These are phyloP conservation scores for Gentiana dahurica DNA, from an alignment of 257 asterid species.

Conservation along the genomic window DNA sequence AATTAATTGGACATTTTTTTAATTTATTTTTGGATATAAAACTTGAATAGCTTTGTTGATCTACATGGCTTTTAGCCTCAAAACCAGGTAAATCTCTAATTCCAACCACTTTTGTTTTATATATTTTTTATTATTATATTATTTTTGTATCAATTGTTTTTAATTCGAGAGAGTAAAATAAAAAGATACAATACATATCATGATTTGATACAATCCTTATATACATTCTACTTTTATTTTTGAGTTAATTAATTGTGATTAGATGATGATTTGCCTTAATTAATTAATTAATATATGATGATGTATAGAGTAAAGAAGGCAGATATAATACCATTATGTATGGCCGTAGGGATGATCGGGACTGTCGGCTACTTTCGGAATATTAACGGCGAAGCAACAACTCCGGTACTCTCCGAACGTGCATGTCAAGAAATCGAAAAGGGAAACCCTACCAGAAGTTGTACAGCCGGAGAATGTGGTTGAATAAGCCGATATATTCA, in stretches of 20 bases:
- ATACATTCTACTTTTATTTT: too few species aligned
- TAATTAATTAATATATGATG: too few species aligned
- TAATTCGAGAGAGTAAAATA: background rate
- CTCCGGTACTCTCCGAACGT: slow-evolving; percentile 19
- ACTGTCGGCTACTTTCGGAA: slow-evolving; percentile 11
- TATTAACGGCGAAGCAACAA: slow-evolving; percentile 19
- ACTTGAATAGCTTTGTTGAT: background rate
- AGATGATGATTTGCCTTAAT: too few species aligned
- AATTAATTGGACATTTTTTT: too few species aligned
- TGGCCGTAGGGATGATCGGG: slow-evolving; percentile 49
- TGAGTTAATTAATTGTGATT: too few species aligned
- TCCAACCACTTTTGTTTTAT: background rate
- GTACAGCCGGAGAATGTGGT: slow-evolving; percentile 25
- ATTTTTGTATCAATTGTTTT: slow-evolving; percentile 12
- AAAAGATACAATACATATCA: too few species aligned
- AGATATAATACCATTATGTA: slow-evolving; percentile 31
- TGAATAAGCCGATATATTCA: slow-evolving; percentile 13
- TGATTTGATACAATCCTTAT: too few species aligned
- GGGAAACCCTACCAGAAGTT: slow-evolving; percentile 28
- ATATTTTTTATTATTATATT: background rate
- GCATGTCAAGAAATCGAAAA: slow-evolving; percentile 19
- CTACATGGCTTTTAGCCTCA: slow-evolving; percentile 26
- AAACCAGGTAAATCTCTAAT: background rate
- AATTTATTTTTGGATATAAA: background rate
- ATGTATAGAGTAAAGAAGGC: slow-evolving; percentile 31